These are phyloP conservation scores for Pontederia crassipes DNA, from an alignment of 176 grass and related monocot species.

Conservation along the genomic window DNA sequence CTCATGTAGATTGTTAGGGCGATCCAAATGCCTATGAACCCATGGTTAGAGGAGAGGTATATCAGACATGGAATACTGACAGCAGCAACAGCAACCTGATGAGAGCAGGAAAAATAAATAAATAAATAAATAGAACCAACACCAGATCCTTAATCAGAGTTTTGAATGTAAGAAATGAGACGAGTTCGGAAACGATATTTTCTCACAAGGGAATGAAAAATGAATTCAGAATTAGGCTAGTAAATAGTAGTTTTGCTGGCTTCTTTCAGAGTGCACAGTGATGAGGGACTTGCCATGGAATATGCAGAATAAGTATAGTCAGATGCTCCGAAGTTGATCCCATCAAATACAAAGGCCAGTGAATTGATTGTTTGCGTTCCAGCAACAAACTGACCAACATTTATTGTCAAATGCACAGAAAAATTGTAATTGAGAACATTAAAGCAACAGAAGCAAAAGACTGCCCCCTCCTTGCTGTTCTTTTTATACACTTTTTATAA, in stretches of 20 bases:
- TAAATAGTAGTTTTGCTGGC: background rate
- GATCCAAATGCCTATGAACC: slow-evolving; percentile 62
- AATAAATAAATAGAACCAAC: background rate
- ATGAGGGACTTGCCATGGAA: slow-evolving; percentile 56
- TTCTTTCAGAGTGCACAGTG: background rate
- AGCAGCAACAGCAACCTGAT: slow-evolving; percentile 74
- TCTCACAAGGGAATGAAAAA: slow-evolving; percentile 5
- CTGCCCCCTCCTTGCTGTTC: too few species aligned
- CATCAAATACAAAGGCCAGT: slow-evolving; percentile 95
- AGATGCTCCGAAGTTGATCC: slow-evolving; percentile 90
- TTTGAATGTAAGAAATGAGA: too few species aligned
- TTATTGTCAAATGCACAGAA: background rate
- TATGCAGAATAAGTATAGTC: slow-evolving; percentile 88
- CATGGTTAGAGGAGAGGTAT: slow-evolving; percentile 30
- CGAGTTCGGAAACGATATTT: too few species aligned
- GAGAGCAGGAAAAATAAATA: background rate
- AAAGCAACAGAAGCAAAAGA: background rate
- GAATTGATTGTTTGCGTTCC: slow-evolving; percentile 81
- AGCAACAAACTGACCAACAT: slow-evolving; percentile 59
- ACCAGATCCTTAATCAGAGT: too few species aligned
- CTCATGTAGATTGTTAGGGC: slow-evolving; percentile 52
- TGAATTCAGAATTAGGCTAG: background rate
- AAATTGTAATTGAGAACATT: background rate
- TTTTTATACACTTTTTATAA: too few species aligned
- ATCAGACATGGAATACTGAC: slow-evolving; percentile 57